These are phyloP conservation scores for Astrothelium macrocarpum DNA, from an alignment of 495 filamentous ascomycete species.

Conservation along the genomic window DNA sequence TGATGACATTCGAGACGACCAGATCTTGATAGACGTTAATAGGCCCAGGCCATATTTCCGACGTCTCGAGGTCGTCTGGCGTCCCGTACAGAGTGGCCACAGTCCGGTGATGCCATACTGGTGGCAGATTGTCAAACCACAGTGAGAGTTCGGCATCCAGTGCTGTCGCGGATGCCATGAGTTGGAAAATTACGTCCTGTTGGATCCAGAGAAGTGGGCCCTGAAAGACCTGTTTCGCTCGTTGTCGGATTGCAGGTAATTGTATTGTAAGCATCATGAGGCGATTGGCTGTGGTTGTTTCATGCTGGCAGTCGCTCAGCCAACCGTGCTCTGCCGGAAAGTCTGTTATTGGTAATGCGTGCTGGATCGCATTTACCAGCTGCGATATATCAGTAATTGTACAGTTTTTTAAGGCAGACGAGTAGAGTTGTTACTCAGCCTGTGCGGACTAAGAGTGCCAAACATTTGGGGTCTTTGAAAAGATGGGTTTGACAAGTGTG, in stretches of 20 bases:
- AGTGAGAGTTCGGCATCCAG: conserved; percentile 22
- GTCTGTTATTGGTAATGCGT: conserved; percentile 22
- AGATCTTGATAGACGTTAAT: conserved; percentile 27
- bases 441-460: not conserved
- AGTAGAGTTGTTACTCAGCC: not conserved
- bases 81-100: conserved; percentile 3
- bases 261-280: conserved; percentile 24
- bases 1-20: conserved; percentile 23
- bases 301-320: conserved; percentile 14
- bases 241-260: conserved; percentile 22
- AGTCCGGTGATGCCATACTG: conserved; percentile 19
- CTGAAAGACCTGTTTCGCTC: not conserved
- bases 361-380: conserved; percentile 27
- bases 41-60: conserved; percentile 22
- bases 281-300: conserved; percentile 27
- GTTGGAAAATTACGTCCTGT: not conserved
- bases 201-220: not conserved
- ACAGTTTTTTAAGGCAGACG: not conserved
- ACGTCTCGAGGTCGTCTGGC: conserved; percentile 17
- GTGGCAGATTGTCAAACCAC: conserved; percentile 23
- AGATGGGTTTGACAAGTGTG: not conserved
- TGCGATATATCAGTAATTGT: conserved; percentile 6
- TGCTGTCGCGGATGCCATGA: conserved; percentile 20
- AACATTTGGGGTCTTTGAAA: not conserved
- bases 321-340: conserved; percentile 24